A percentile compares a stretch with the other conserved stretches of the same genome.
phyloP scores from a whole-genome alignment of 352 stramenopile species.

The Globisporangium echinulatum region DNA sequence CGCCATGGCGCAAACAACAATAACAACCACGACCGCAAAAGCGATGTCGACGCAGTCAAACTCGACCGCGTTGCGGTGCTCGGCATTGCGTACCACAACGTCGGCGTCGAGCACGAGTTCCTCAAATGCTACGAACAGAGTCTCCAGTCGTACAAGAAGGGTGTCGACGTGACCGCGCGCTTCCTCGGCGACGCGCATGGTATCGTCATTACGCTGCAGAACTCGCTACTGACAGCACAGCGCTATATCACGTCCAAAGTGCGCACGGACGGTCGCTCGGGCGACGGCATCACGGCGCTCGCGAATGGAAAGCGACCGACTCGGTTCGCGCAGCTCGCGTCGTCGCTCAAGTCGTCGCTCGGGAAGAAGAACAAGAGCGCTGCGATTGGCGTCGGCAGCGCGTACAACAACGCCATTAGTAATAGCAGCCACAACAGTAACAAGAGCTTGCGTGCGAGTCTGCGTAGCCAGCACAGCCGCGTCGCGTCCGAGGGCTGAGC shows the following conservation, averaged over 20 bases:
- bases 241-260: slow-evolving; percentile 44
- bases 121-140: slow-evolving; percentile 90
- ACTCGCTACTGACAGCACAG: slow-evolving; percentile 82
- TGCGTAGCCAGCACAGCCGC: slow-evolving; percentile 7
- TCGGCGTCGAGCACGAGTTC: slow-evolving; percentile 94
- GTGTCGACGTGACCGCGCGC: slow-evolving; percentile 76
- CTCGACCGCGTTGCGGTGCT: slow-evolving; percentile 89
- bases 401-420: slow-evolving; percentile 3
- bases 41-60: slow-evolving; percentile 33
- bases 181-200: slow-evolving; percentile 88
- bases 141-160: slow-evolving; percentile 90
- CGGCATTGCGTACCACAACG: slow-evolving; percentile 94
- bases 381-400: not conserved
- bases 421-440: slow-evolving; percentile 13
- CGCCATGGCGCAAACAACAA: slow-evolving; percentile 8
- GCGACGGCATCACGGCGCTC: slow-evolving; percentile 46
- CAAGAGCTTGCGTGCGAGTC: slow-evolving; percentile 5
- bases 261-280: slow-evolving; percentile 34
- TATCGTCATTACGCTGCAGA: slow-evolving; percentile 89
- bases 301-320: slow-evolving; percentile 14
- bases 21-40: slow-evolving; percentile 5
- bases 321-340: slow-evolving; percentile 29
- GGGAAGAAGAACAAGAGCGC: slow-evolving; percentile 14
- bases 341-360: slow-evolving; percentile 32
- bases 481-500: slow-evolving; percentile 6